A percentile compares a stretch with the other conserved stretches of the same genome.
Evolutionary conservation across 192 early-diverging fungal genomes (phyloP).

Genomic region (Rhizoclosmatium globosum): DNA sequence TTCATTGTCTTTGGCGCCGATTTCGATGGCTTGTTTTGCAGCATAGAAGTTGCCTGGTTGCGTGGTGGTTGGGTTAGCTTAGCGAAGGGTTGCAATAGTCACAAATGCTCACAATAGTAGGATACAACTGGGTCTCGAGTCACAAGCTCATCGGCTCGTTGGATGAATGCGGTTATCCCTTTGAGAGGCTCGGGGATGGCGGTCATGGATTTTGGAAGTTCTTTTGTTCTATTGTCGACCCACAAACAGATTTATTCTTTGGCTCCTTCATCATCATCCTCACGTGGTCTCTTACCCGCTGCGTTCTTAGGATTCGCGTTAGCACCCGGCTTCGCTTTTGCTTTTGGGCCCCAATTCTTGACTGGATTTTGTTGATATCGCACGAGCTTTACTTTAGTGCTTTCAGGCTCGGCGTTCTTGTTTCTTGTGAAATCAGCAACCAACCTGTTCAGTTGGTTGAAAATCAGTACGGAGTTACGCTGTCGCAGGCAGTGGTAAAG

Average conservation of each 20-base stretch:
- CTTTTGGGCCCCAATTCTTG: slow-evolving; percentile 97
- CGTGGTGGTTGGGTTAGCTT: neutral
- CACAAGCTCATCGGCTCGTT: slow-evolving; percentile 81
- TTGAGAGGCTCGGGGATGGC: slow-evolving; percentile 53
- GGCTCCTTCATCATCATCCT: neutral
- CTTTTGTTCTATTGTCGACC: neutral
- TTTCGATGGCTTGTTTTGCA: slow-evolving; percentile 75
- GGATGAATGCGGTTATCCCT: slow-evolving; percentile 77
- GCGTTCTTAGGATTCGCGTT: neutral
- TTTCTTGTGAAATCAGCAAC: slow-evolving; percentile 74
- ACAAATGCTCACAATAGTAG: slow-evolving; percentile 83
- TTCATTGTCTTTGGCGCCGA: slow-evolving; percentile 51
- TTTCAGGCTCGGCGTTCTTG: slow-evolving; percentile 73
- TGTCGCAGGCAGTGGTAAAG: neutral
- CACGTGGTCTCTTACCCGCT: neutral
- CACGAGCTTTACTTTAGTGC: slow-evolving; percentile 82
- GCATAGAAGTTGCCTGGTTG: slow-evolving; percentile 82
- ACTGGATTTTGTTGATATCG: slow-evolving; percentile 97
- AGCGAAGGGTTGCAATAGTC: neutral
- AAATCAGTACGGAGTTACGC: neutral
- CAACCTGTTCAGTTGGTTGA: slow-evolving; percentile 39
- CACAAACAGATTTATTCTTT: neutral
- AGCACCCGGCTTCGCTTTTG: slow-evolving; percentile 27
- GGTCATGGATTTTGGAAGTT: neutral
- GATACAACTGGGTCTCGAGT: slow-evolving; percentile 86